Evolutionary conservation across 192 early-diverging fungal species (phyloP).

Genomic region (Entomortierella lignicola): DNA sequence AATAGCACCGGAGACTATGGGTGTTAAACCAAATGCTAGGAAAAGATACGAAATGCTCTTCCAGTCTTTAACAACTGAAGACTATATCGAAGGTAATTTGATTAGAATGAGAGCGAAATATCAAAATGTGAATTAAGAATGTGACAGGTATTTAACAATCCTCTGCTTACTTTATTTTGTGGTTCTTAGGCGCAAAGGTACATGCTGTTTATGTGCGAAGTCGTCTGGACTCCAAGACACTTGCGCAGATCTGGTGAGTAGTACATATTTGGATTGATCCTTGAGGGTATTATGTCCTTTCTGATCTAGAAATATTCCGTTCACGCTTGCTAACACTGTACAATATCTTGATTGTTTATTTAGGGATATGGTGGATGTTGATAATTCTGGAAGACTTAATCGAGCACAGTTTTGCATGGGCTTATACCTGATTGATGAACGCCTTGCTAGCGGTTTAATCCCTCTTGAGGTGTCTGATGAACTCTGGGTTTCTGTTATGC

Average conservation of each 20-base stretch:
- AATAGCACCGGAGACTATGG: constrained; percentile 7
- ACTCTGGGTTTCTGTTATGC: constrained; percentile 48
- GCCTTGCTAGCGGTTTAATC: constrained; percentile 52
- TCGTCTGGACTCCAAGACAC: constrained; percentile 52
- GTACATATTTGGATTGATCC: no score
- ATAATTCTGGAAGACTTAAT: constrained; percentile 51
- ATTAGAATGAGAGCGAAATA: no score
- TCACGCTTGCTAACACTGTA: no score
- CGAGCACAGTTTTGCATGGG: constrained; percentile 59
- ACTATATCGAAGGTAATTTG: constrained; percentile 52
- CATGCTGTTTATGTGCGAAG: constrained; percentile 54
- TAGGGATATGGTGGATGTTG: constrained; percentile 57
- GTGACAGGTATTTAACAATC: no score
- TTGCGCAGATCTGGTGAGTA: constrained; percentile 56
- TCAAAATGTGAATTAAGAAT: no score
- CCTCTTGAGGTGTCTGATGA: constrained; percentile 52
- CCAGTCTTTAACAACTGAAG: constrained; percentile 16
- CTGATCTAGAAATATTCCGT: no score
- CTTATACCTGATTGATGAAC: constrained; percentile 61
- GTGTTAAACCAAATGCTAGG: constrained; percentile 32
- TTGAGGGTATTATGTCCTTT: no score
- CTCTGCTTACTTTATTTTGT: neutral
- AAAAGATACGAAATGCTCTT: constrained; percentile 52
- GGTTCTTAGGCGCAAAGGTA: constrained; percentile 36
- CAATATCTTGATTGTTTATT: neutral